These are phyloP conservation scores for Auxenochlorella pyrenoidosa DNA, from an alignment of 139 green algal genomes.

Conservation along the genomic window DNA sequence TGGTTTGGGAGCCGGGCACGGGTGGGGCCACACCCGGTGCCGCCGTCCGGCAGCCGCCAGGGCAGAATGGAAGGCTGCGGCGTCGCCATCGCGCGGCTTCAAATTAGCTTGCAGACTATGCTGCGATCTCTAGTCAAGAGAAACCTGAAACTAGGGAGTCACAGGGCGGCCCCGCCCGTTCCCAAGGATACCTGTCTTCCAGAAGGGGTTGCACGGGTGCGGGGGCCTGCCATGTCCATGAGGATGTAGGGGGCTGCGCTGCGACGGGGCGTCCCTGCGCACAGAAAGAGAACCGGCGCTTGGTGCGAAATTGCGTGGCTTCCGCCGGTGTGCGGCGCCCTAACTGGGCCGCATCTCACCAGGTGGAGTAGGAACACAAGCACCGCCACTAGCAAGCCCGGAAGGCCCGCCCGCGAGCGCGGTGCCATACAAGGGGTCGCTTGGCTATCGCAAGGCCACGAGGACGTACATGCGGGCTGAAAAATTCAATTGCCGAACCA, in stretches of 20 bases:
- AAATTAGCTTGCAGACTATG: neutral
- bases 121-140: neutral
- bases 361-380: neutral
- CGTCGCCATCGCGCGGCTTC: neutral
- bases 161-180: neutral
- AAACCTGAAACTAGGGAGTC: neutral
- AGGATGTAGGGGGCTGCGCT: neutral
- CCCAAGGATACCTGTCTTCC: neutral
- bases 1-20: neutral
- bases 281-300: too few relatives aligned
- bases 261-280: neutral
- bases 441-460: too few relatives aligned
- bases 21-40: neutral
- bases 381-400: neutral
- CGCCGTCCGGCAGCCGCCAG: neutral
- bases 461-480: too few relatives aligned
- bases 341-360: too few relatives aligned
- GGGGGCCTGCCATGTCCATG: neutral
- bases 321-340: too few relatives aligned
- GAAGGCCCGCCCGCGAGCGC: too few relatives aligned
- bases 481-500: too few relatives aligned
- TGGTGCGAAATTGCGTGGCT: too few relatives aligned
- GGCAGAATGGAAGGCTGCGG: neutral
- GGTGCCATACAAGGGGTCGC: too few relatives aligned
- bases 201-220: neutral